Evolutionary conservation across 73 alveolate species (phyloP).

Genomic region (Paramecium primaurelia): DNA sequence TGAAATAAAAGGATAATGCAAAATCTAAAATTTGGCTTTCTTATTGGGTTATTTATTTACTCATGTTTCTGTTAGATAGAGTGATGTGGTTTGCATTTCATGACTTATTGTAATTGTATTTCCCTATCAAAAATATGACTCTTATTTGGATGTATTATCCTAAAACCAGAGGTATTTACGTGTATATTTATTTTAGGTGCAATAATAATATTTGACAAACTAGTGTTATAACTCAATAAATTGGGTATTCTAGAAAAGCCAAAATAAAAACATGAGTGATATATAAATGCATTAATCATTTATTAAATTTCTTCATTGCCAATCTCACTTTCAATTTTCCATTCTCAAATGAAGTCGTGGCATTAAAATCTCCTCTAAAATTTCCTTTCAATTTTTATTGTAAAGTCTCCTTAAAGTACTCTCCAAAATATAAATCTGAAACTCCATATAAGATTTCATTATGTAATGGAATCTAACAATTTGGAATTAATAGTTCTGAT

Average conservation of each 20-base stretch:
- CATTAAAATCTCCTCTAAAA: constrained; percentile 26
- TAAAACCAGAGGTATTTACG: constrained; percentile 22
- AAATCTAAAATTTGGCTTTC: constrained; percentile 24
- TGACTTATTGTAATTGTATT: not conserved
- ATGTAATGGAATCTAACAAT: constrained; percentile 17
- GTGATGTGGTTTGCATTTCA: constrained; percentile 33
- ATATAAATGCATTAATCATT: not conserved
- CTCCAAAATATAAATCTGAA: constrained; percentile 35
- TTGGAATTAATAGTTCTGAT: not conserved
- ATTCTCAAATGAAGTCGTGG: not conserved
- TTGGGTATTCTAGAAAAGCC: constrained; percentile 7
- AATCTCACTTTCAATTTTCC: constrained; percentile 34
- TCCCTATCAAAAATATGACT: constrained; percentile 22
- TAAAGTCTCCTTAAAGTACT: constrained; percentile 7
- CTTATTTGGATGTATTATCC: constrained; percentile 47
- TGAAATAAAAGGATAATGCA: not conserved
- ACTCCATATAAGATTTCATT: not conserved
- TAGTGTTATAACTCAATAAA: not conserved
- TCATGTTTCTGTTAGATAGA: not conserved
- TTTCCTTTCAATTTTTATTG: not conserved
- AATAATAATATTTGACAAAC: not conserved
- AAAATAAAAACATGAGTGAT: not conserved
- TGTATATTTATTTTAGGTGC: constrained; percentile 5
- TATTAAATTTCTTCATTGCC: constrained; percentile 12
- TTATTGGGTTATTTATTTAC: not conserved